Percentiles rank a stretch among this genome's conserved stretches.
These are phyloP conservation scores for Basipetospora sp. DNA, from an alignment of 2,329 filamentous ascomycete genomes.

Conservation along the genomic window DNA sequence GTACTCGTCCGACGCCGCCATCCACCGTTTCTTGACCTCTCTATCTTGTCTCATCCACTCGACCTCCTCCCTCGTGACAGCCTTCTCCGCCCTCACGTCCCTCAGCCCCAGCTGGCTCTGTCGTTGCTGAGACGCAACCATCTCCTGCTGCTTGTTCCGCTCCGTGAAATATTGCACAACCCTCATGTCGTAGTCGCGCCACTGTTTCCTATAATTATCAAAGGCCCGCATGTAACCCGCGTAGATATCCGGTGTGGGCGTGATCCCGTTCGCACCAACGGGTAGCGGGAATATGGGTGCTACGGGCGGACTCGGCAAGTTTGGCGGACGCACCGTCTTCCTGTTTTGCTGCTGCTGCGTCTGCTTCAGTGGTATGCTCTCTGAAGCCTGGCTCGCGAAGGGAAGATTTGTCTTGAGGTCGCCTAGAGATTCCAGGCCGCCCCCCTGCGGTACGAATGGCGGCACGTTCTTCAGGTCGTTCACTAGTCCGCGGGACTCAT, in stretches of 20 bases:
- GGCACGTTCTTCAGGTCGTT: conserved; percentile 41
- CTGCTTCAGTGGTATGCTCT: conserved; percentile 22
- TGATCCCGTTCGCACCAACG: conserved; percentile 27
- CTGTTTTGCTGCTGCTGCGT: too few species aligned
- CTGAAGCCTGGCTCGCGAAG: conserved; percentile 37
- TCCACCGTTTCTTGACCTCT: conserved; percentile 46
- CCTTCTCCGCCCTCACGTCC: neutral
- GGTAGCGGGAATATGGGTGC: conserved; percentile 33
- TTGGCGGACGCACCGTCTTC: conserved; percentile 21
- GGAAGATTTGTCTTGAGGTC: conserved; percentile 43
- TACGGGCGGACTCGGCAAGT: conserved; percentile 33
- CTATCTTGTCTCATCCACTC: conserved; percentile 50
- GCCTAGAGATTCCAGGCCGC: conserved; percentile 37
- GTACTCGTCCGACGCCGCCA: conserved; percentile 43
- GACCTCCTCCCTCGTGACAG: conserved; percentile 35
- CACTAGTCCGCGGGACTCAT: conserved; percentile 39
- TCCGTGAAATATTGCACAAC: conserved; percentile 42
- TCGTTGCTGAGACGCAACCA: conserved; percentile 28
- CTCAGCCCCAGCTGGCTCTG: neutral
- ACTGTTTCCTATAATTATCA: conserved; percentile 36
- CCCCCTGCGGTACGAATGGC: conserved; percentile 32
- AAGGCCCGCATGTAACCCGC: conserved; percentile 39
- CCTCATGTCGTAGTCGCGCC: conserved; percentile 32
- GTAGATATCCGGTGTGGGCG: conserved; percentile 29
- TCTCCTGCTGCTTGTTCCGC: conserved; percentile 30